These are phyloP conservation scores for Colletotrichum sp. DNA, from an alignment of 2,329 filamentous ascomycete genomes.

Conservation along the genomic window DNA sequence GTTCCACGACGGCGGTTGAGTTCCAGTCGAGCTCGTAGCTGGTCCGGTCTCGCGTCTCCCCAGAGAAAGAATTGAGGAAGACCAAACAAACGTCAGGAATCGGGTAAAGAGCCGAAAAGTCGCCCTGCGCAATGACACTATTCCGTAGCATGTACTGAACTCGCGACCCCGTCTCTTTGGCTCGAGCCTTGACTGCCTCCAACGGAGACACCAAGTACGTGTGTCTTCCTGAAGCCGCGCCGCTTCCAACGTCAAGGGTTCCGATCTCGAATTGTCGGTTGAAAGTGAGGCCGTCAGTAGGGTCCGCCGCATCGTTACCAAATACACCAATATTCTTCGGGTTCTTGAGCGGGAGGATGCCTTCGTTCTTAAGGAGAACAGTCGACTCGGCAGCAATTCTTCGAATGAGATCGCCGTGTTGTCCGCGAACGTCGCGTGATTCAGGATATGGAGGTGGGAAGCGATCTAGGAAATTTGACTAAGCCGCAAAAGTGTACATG, in stretches of 20 bases:
- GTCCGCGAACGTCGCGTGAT: constrained; percentile 59
- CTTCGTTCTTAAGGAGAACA: constrained; percentile 70
- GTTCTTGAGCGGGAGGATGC: constrained; percentile 60
- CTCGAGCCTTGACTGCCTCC: constrained; percentile 66
- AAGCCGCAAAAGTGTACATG: neutral
- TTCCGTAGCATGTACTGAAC: constrained; percentile 56
- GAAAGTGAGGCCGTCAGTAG: neutral
- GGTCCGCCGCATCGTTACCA: constrained; percentile 68
- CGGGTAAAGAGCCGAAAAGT: constrained; percentile 57
- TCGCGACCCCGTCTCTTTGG: constrained; percentile 47
- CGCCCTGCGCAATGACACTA: constrained; percentile 42
- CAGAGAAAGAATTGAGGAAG: constrained; percentile 70
- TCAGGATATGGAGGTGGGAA: constrained; percentile 41
- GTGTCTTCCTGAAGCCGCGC: constrained; percentile 65
- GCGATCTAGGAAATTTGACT: neutral
- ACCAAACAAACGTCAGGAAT: constrained; percentile 70
- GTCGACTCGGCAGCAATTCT: constrained; percentile 59
- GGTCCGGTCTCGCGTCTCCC: constrained; percentile 65
- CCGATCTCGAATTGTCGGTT: constrained; percentile 61
- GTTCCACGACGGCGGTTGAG: constrained; percentile 62
- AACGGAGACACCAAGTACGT: constrained; percentile 70
- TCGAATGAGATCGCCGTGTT: constrained; percentile 65
- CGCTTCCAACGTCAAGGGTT: constrained; percentile 72
- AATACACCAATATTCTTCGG: constrained; percentile 62
- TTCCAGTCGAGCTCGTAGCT: constrained; percentile 67